These are phyloP conservation scores for Furcasterigmium furcatum DNA, from an alignment of 2,329 filamentous ascomycete genomes.

Conservation along the genomic window DNA sequence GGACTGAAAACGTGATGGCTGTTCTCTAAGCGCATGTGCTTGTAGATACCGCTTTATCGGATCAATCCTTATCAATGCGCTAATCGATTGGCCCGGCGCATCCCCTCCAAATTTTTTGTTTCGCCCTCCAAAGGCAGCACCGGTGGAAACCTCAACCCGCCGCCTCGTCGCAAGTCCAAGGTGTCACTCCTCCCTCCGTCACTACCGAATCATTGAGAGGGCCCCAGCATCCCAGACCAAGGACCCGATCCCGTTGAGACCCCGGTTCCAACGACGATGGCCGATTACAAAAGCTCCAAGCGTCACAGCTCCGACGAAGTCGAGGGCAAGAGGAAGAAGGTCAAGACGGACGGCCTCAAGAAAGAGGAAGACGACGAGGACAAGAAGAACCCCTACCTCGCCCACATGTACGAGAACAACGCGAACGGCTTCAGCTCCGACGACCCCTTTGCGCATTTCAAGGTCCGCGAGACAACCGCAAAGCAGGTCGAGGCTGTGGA, in stretches of 20 bases:
- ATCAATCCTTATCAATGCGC: too few species aligned
- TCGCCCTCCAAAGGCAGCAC: background rate
- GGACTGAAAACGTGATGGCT: too few species aligned
- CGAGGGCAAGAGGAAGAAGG: slow-evolving; percentile 36
- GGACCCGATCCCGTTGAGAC: too few species aligned
- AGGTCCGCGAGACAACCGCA: slow-evolving; percentile 77
- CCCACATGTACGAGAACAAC: slow-evolving; percentile 73
- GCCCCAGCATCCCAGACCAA: too few species aligned
- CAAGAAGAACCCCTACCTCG: slow-evolving; percentile 79
- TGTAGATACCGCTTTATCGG: too few species aligned
- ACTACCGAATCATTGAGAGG: too few species aligned
- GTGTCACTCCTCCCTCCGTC: background rate
- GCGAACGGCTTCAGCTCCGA: slow-evolving; percentile 29
- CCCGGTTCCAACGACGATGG: slow-evolving; percentile 28
- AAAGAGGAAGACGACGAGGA: slow-evolving; percentile 23
- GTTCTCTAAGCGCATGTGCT: too few species aligned
- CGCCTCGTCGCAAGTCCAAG: background rate
- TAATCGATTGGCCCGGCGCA: background rate
- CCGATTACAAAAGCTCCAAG: slow-evolving; percentile 36
- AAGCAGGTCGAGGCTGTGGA: slow-evolving; percentile 71
- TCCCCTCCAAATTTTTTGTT: background rate
- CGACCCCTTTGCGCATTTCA: slow-evolving; percentile 59
- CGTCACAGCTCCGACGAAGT: slow-evolving; percentile 41
- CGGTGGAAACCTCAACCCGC: background rate
- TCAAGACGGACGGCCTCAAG: slow-evolving; percentile 15